These are phyloP conservation scores for Venturia effusa DNA, from an alignment of 2,329 filamentous ascomycete genomes.

Conservation along the genomic window DNA sequence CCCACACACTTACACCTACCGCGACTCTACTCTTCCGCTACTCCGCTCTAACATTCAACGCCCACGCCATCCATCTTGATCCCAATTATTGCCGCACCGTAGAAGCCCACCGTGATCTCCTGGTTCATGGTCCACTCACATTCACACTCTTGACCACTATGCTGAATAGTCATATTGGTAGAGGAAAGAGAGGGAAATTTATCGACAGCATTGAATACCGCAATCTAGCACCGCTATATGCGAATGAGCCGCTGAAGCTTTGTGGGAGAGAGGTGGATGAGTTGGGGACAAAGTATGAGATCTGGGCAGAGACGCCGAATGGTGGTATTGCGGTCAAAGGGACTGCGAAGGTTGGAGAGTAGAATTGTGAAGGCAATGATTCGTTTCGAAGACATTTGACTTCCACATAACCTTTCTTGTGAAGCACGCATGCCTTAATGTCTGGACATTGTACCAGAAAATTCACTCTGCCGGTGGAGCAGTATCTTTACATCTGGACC, in stretches of 20 bases:
- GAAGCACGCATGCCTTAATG: no score
- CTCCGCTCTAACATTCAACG: slow-evolving; percentile 84
- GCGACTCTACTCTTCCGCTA: slow-evolving; percentile 74
- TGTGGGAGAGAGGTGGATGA: slow-evolving; percentile 44
- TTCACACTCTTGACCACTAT: slow-evolving; percentile 66
- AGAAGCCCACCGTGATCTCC: slow-evolving; percentile 63
- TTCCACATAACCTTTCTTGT: no score
- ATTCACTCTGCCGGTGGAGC: no score
- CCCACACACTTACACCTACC: slow-evolving; percentile 53
- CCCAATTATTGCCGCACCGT: slow-evolving; percentile 53
- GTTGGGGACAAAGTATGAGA: slow-evolving; percentile 26
- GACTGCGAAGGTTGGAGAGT: slow-evolving; percentile 15
- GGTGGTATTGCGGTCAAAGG: slow-evolving; percentile 35
- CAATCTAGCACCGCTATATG: slow-evolving; percentile 74
- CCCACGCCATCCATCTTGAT: slow-evolving; percentile 83
- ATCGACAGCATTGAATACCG: slow-evolving; percentile 60
- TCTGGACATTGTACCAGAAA: no score
- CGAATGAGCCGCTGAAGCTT: slow-evolving; percentile 56
- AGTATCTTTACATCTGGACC: no score
- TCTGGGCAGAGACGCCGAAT: slow-evolving; percentile 31
- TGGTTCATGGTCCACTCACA: slow-evolving; percentile 81
- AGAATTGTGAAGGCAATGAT: neutral
- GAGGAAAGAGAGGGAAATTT: slow-evolving; percentile 16
- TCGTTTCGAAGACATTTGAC: no score
- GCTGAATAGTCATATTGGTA: slow-evolving; percentile 33